A percentile compares a stretch with the other conserved stretches of the same genome.
Conservation (phyloP, 1,139 yeast species). For the Hyphopichia buzzinii region DNA sequence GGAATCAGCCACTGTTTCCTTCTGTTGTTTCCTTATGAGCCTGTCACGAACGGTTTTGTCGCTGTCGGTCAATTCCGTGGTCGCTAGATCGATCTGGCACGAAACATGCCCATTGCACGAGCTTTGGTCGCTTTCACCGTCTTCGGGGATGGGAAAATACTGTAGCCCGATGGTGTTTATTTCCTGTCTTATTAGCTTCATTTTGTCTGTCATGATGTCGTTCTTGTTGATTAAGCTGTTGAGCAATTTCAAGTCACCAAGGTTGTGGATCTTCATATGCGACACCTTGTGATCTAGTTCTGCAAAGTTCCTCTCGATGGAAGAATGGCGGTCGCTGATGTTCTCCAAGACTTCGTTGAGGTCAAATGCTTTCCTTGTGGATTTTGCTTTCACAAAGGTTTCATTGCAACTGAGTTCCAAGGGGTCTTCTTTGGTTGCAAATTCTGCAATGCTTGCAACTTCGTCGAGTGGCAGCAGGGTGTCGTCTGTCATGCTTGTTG, state of each 20-base stretch:
- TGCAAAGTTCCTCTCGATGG: slow-evolving; percentile 2
- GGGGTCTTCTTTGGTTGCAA: background rate
- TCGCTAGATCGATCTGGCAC: too few relatives aligned
- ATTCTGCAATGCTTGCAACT: background rate
- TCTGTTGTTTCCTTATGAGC: background rate
- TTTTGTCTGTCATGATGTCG: slow-evolving; percentile 6
- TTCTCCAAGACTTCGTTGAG: slow-evolving; percentile 2
- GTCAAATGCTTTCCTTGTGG: background rate
- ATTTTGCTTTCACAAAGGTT: background rate
- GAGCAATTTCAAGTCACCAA: slow-evolving; percentile 7
- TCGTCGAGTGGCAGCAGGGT: background rate
- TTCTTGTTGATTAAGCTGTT: slow-evolving; percentile 5
- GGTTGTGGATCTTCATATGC: slow-evolving; percentile 7
- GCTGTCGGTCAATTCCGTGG: background rate
- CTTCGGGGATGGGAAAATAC: too few relatives aligned
- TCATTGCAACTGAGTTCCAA: background rate
- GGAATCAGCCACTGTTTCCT: background rate
- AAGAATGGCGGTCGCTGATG: background rate
- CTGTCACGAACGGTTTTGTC: background rate
- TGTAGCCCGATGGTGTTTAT: background rate
- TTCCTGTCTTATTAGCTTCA: slow-evolving; percentile 2
- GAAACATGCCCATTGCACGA: too few relatives aligned
- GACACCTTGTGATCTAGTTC: slow-evolving; percentile 6
- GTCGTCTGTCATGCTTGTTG: background rate
- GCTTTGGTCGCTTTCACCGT: background rate